Conservation (phyloP, 176 grass and related monocot genomes). For the Ensete glaucum region DNA sequence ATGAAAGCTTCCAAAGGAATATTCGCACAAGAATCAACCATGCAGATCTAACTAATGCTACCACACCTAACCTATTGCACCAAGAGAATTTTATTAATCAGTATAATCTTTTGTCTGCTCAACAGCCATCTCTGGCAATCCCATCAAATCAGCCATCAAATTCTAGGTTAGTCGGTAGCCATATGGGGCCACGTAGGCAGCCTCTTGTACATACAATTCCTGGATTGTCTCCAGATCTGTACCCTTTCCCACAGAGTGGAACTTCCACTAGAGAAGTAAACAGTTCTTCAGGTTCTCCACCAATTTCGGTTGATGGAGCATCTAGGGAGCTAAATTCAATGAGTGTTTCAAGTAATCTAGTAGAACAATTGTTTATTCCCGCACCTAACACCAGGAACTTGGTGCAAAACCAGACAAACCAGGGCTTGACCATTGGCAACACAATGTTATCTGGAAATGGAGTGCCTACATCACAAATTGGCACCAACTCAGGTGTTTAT, state of each 20-base stretch:
- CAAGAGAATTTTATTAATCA: not conserved
- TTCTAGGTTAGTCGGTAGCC: not conserved
- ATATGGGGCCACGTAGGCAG: not conserved
- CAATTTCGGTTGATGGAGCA: not conserved
- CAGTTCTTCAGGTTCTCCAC: slow-evolving; percentile 1
- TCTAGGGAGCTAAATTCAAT: not conserved
- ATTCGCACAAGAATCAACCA: slow-evolving; percentile 4
- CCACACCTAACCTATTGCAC: slow-evolving; percentile 1
- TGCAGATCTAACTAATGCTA: slow-evolving; percentile 1
- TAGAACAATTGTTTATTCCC: not conserved
- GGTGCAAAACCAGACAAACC: not conserved
- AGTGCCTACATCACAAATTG: slow-evolving; percentile 6
- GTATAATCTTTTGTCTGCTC: not conserved
- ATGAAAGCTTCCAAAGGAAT: slow-evolving; percentile 9
- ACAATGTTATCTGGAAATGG: slow-evolving; percentile 6
- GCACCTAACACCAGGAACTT: not conserved
- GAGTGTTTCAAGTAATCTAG: not conserved
- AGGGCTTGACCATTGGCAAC: slow-evolving; percentile 5
- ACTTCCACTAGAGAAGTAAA: slow-evolving; percentile 2
- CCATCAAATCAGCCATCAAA: not conserved
- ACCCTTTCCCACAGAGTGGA: slow-evolving; percentile 6
- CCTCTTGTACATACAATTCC: not conserved
- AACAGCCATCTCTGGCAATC: not conserved
- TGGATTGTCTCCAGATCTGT: not conserved
- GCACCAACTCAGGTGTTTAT: not conserved